Conservation (phyloP, 805 yeast genomes). For the Ogataea ganodermae region DNA sequence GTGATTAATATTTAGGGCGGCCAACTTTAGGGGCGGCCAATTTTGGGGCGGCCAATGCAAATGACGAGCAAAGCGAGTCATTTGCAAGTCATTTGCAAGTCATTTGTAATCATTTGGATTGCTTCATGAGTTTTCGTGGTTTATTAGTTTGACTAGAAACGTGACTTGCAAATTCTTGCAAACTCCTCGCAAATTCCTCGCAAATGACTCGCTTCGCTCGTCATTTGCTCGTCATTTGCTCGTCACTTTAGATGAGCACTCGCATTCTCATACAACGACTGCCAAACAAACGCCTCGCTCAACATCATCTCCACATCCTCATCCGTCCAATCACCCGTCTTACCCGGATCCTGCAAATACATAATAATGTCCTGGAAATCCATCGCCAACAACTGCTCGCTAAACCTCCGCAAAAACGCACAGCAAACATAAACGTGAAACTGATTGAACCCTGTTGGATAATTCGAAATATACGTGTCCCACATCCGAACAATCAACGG, state of each 20-base stretch:
- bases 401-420: constrained; percentile 89
- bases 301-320: constrained; percentile 87
- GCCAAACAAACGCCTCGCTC: constrained; percentile 98
- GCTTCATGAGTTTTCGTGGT: background rate
- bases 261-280: constrained; percentile 85
- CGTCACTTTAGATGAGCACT: constrained; percentile 76
- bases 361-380: constrained; percentile 95
- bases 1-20: too few relatives aligned
- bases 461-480: constrained; percentile 88
- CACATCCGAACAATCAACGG: constrained; percentile 87
- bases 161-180: background rate
- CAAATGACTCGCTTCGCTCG: background rate
- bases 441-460: constrained; percentile 77
- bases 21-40: too few relatives aligned
- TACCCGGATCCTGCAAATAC: constrained; percentile 80
- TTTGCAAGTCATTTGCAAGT: too few relatives aligned
- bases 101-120: background rate
- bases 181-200: background rate
- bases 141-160: background rate
- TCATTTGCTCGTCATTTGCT: background rate
- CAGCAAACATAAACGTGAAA: constrained; percentile 98
- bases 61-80: background rate
- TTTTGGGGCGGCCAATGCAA: too few relatives aligned
- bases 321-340: constrained; percentile 83
- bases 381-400: constrained; percentile 72